Evolutionary conservation across 1,139 yeast species (phyloP).

Genomic region (Nakaseomyces delphensis): DNA sequence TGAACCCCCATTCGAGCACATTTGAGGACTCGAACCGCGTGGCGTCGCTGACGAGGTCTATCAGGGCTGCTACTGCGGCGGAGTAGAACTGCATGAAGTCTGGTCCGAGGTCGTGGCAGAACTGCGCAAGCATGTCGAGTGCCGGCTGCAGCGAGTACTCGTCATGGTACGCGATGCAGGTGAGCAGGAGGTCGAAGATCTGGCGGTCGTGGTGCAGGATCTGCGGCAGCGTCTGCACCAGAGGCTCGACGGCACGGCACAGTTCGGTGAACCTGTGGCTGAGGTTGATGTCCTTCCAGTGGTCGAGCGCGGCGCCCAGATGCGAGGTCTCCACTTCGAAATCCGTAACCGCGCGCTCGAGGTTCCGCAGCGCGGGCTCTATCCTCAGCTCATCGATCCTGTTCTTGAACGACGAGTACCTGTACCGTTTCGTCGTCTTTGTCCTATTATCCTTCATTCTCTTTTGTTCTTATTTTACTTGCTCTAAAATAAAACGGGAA

Average conservation of each 20-base stretch:
- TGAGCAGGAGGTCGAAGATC: slow-evolving; percentile 48
- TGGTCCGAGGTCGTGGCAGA: slow-evolving; percentile 87
- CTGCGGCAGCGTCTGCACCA: slow-evolving; percentile 70
- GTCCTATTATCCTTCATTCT: slow-evolving; percentile 54
- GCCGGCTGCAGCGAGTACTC: slow-evolving; percentile 70
- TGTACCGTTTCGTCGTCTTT: slow-evolving; percentile 49
- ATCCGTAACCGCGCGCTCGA: slow-evolving; percentile 58
- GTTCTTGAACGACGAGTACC: slow-evolving; percentile 70
- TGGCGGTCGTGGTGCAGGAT: slow-evolving; percentile 59
- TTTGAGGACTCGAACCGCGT: slow-evolving; percentile 43
- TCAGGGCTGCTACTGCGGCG: too few relatives aligned
- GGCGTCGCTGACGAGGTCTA: slow-evolving; percentile 40
- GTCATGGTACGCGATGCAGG: slow-evolving; percentile 50
- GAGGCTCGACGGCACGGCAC: slow-evolving; percentile 44
- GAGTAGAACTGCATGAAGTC: slow-evolving; percentile 76
- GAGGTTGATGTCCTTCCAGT: slow-evolving; percentile 82
- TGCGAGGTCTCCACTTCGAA: slow-evolving; percentile 61
- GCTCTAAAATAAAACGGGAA: background rate
- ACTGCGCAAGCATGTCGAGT: slow-evolving; percentile 71
- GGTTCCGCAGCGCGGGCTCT: slow-evolving; percentile 67
- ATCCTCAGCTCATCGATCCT: slow-evolving; percentile 76
- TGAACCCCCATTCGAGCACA: slow-evolving; percentile 75
- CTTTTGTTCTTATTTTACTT: too few relatives aligned
- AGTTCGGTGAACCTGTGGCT: slow-evolving; percentile 66
- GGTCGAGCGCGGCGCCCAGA: slow-evolving; percentile 67